Evolutionary conservation across 169 alveolate species (phyloP).

Genomic region (Plasmodium gaboni): DNA sequence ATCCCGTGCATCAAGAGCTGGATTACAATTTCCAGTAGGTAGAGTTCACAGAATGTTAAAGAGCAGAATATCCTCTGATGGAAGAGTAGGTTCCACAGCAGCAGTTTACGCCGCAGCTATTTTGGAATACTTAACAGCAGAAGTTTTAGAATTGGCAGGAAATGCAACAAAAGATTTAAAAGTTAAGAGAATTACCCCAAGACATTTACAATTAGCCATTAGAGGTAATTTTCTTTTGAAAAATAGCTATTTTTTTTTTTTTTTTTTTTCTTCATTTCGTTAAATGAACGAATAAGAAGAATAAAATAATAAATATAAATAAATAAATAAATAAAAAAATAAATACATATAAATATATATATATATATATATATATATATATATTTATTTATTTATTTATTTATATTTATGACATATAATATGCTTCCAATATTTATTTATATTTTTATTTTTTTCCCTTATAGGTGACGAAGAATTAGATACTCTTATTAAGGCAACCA

Average conservation of each 20-base stretch:
- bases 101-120: conserved; percentile 99
- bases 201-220: conserved; percentile 97
- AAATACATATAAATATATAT: background rate
- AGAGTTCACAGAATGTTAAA: conserved; percentile 99
- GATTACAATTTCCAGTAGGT: conserved; percentile 99
- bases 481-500: conserved; percentile 98
- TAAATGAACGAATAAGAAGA: background rate
- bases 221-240: conserved; percentile 60
- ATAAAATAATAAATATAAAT: background rate
- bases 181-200: conserved; percentile 97
- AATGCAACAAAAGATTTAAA: conserved; percentile 99
- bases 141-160: conserved; percentile 99
- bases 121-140: conserved; percentile 99
- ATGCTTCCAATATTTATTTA: background rate
- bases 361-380: conserved; percentile 1
- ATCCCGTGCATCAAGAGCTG: conserved; percentile 99
- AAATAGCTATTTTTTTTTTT: conserved; percentile 18
- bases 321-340: background rate
- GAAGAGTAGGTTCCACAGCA: conserved; percentile 99
- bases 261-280: background rate
- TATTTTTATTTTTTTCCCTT: conserved; percentile 9
- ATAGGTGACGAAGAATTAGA: conserved; percentile 99
- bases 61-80: conserved; percentile 96
- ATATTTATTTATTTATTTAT: too few species aligned
- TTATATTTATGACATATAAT: background rate